Conservation (phyloP, 2,329 filamentous ascomycete species). For the Ascochyta clinopodiicola region DNA sequence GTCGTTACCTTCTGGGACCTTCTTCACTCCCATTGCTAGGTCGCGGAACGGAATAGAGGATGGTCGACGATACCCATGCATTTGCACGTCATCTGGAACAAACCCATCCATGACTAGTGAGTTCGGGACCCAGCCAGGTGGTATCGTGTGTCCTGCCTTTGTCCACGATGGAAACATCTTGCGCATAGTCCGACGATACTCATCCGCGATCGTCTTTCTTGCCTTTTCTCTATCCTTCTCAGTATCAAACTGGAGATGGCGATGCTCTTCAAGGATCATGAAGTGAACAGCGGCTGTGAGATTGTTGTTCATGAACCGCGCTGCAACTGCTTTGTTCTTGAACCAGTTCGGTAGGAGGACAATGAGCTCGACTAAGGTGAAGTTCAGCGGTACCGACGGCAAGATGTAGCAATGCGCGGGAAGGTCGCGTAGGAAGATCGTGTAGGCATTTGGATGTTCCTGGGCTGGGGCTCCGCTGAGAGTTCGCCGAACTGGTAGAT, state of each 20-base stretch:
- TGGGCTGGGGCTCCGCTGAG: constrained; percentile 13
- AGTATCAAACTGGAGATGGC: constrained; percentile 6
- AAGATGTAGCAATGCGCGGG: constrained; percentile 20
- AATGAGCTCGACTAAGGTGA: constrained; percentile 27
- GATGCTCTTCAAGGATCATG: constrained; percentile 23
- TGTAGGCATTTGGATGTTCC: neutral
- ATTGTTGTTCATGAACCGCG: constrained; percentile 25
- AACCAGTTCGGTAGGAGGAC: constrained; percentile 27
- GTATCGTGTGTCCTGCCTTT: constrained; percentile 11
- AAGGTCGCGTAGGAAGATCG: constrained; percentile 9
- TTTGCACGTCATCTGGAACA: constrained; percentile 7
- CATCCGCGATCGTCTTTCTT: constrained; percentile 19
- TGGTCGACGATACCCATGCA: neutral
- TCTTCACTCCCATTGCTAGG: constrained; percentile 26
- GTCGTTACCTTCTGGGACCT: constrained; percentile 26
- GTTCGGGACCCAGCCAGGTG: constrained; percentile 14
- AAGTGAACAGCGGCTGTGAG: constrained; percentile 22
- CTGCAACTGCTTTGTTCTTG: constrained; percentile 13
- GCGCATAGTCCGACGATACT: constrained; percentile 28
- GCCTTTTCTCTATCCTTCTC: constrained; percentile 11
- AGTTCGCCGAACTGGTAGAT: neutral
- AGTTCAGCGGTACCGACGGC: constrained; percentile 16
- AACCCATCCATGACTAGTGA: constrained; percentile 12
- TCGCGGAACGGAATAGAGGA: constrained; percentile 24
- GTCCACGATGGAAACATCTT: constrained; percentile 11